Conservation (phyloP, 257 asterid species). For the Mentha longifolia region DNA sequence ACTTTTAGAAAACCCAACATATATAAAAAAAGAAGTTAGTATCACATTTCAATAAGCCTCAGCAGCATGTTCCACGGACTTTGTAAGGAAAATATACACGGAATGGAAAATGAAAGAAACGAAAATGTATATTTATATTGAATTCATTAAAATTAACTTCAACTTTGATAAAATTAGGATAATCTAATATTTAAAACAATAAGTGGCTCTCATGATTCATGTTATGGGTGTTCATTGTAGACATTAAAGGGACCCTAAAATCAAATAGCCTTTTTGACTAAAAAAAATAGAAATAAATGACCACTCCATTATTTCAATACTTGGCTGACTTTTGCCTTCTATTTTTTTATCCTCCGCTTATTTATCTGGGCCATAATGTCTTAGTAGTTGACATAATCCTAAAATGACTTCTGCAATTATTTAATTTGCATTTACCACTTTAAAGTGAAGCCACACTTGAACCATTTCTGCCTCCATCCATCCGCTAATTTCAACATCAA, state of each 20-base stretch:
- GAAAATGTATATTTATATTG: too few relatives aligned
- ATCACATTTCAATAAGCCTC: too few relatives aligned
- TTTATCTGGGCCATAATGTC: constrained; percentile 23
- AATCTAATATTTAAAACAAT: not conserved
- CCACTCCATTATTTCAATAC: constrained; percentile 14
- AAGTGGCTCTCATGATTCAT: constrained; percentile 29
- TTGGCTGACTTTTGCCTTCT: constrained; percentile 15
- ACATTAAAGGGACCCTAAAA: constrained; percentile 26
- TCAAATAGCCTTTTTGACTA: constrained; percentile 36
- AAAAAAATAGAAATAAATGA: constrained; percentile 2
- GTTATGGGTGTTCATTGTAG: constrained; percentile 30
- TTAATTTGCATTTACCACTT: not conserved
- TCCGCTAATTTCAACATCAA: not conserved
- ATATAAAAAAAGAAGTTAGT: too few relatives aligned
- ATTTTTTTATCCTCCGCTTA: too few relatives aligned
- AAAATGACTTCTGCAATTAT: constrained; percentile 11
- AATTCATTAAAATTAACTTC: not conserved
- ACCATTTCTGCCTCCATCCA: not conserved
- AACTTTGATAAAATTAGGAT: not conserved
- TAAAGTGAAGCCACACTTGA: constrained; percentile 1
- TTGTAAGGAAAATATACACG: too few relatives aligned
- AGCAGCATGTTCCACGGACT: too few relatives aligned
- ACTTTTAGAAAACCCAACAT: too few relatives aligned
- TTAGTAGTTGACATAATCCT: constrained; percentile 26
- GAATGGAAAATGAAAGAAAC: not conserved